phyloP scores from a whole-genome alignment of 1,284 basidiomycete genomes.

The Trametes pubescens region DNA sequence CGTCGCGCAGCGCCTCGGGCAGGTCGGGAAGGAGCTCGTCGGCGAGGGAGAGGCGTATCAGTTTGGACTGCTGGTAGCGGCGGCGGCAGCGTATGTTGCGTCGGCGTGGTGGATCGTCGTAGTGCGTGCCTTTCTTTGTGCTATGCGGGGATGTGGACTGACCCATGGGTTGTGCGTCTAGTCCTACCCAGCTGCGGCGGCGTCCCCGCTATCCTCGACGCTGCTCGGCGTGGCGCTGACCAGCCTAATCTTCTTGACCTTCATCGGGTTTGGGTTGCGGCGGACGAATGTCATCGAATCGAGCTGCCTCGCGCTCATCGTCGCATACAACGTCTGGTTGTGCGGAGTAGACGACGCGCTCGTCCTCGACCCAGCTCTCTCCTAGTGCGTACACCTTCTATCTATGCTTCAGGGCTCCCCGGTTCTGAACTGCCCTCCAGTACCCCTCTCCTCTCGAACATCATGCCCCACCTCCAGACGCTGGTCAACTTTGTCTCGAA shows the following conservation, averaged over 20 bases:
- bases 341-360: constrained; percentile 79
- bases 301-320: constrained; percentile 83
- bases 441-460: constrained; percentile 77
- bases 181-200: constrained; percentile 82
- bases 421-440: constrained; percentile 46
- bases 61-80: constrained; percentile 74
- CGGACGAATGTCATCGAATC: constrained; percentile 95
- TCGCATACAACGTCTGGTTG: constrained; percentile 88
- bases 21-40: constrained; percentile 75
- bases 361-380: constrained; percentile 73
- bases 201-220: constrained; percentile 85
- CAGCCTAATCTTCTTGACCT: constrained; percentile 82
- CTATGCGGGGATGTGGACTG: not conserved
- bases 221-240: constrained; percentile 81
- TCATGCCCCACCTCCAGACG: constrained; percentile 81
- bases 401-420: not conserved
- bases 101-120: constrained; percentile 84
- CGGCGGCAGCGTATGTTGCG: constrained; percentile 78
- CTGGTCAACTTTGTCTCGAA: constrained; percentile 81
- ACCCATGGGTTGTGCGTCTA: constrained; percentile 37
- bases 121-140: constrained; percentile 51
- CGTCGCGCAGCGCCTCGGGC: constrained; percentile 81
- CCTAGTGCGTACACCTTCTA: constrained; percentile 63
- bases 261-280: constrained; percentile 89
- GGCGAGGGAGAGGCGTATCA: constrained; percentile 76